phyloP scores from a whole-genome alignment of 352 stramenopile genomes.

The Globisporangium okanoganense region DNA sequence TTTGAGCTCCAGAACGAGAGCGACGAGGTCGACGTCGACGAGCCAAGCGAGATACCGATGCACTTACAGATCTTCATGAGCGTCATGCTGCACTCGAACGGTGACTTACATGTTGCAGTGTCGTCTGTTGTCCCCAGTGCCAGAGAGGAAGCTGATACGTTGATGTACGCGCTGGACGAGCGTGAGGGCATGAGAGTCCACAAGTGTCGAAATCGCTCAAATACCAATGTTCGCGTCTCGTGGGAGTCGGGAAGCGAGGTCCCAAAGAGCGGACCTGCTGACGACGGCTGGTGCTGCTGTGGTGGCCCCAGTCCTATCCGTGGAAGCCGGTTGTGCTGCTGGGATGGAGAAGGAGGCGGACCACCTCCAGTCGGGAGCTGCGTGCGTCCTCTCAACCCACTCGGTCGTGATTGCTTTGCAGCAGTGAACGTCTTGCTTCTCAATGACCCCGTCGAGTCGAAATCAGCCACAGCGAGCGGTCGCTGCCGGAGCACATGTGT shows the following conservation, averaged over 20 bases:
- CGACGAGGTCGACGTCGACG: slow-evolving; percentile 11
- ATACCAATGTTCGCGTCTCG: slow-evolving; percentile 24
- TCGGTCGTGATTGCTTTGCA: not conserved
- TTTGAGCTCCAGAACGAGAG: slow-evolving; percentile 25
- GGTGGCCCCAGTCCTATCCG: not conserved
- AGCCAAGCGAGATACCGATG: slow-evolving; percentile 34
- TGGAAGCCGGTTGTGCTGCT: not conserved
- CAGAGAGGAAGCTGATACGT: not conserved
- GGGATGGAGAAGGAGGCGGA: not conserved
- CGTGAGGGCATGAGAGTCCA: slow-evolving; percentile 38
- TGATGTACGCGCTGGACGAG: not conserved
- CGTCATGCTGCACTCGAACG: slow-evolving; percentile 51
- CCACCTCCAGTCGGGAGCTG: slow-evolving; percentile 8
- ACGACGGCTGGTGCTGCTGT: not conserved
- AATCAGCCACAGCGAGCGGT: slow-evolving; percentile 26
- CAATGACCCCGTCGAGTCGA: slow-evolving; percentile 3
- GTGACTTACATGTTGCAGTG: slow-evolving; percentile 20
- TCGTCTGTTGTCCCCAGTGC: slow-evolving; percentile 3
- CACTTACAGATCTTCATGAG: slow-evolving; percentile 59
- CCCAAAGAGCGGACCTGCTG: slow-evolving; percentile 25
- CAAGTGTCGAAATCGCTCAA: slow-evolving; percentile 31
- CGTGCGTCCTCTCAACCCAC: not conserved
- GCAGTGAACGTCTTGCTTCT: not conserved
- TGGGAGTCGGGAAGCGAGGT: slow-evolving; percentile 25
- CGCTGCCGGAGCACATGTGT: slow-evolving; percentile 31